Percentiles rank a stretch among this genome's conserved stretches.
Evolutionary conservation across 768 basidiomycete genomes (phyloP).

Genomic region (Suillus hirtellus): DNA sequence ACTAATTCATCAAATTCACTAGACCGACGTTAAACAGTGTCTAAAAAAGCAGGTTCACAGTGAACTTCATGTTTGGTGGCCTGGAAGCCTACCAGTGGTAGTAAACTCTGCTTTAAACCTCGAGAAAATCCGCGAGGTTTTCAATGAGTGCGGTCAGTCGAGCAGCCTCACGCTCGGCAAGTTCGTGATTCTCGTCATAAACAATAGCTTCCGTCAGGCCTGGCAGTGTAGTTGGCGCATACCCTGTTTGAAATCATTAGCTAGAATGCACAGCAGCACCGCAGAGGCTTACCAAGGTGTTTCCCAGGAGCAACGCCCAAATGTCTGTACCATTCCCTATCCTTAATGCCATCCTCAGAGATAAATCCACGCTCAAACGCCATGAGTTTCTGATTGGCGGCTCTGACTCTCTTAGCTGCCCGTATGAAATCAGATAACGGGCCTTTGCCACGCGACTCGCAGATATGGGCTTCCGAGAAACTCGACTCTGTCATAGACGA

Average conservation of each 20-base stretch:
- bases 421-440: constrained; percentile 49
- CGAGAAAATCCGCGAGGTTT: constrained; percentile 43
- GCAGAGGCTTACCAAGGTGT: constrained; percentile 60
- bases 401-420: constrained; percentile 58
- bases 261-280: not conserved
- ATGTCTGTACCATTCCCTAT: constrained; percentile 85
- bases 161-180: constrained; percentile 60
- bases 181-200: constrained; percentile 61
- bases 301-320: constrained; percentile 86
- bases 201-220: constrained; percentile 76
- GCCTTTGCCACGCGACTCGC: constrained; percentile 25
- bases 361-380: constrained; percentile 82
- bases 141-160: constrained; percentile 58
- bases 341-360: constrained; percentile 71
- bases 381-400: constrained; percentile 65
- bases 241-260: constrained; percentile 44
- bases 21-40: not conserved
- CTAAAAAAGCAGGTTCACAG: not conserved
- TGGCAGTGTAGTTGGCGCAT: constrained; percentile 84
- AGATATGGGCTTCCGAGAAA: constrained; percentile 10
- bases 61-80: not conserved
- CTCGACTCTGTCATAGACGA: not conserved
- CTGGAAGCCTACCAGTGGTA: not conserved
- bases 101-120: constrained; percentile 2
- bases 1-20: not conserved